Evolutionary conservation across 495 filamentous ascomycete genomes (phyloP).

Genomic region (Elasticomyces elasticus): DNA sequence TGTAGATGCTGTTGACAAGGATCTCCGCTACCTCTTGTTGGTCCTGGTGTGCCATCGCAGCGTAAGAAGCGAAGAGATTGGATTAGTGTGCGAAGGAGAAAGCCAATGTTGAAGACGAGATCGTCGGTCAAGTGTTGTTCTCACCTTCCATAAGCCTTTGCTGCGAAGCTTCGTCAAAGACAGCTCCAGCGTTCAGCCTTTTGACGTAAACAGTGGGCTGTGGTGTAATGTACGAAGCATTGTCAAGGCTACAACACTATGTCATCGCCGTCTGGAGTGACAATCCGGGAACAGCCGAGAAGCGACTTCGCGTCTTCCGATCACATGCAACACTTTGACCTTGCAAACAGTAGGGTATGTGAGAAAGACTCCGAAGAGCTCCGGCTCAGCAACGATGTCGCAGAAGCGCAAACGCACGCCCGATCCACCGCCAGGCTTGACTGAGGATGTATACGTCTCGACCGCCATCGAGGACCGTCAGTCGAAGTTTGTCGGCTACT

Average conservation of each 20-base stretch:
- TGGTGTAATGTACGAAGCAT: too few relatives aligned
- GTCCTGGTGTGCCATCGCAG: constrained; percentile 5
- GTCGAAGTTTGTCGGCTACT: constrained; percentile 36
- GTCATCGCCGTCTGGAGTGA: too few relatives aligned
- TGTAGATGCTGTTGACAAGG: constrained; percentile 33
- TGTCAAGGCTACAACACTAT: too few relatives aligned
- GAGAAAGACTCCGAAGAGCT: not conserved
- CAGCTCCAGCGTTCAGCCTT: too few relatives aligned
- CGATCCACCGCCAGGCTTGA: not conserved
- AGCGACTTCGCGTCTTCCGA: too few relatives aligned
- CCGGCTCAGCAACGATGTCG: constrained; percentile 14
- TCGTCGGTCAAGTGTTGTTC: too few relatives aligned
- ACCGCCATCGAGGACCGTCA: constrained; percentile 31
- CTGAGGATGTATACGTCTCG: constrained; percentile 27
- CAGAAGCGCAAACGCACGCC: constrained; percentile 23
- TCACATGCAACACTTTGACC: too few relatives aligned
- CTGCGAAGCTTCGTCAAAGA: too few relatives aligned
- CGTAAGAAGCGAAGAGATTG: not conserved
- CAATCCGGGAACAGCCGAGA: too few relatives aligned
- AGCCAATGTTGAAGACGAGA: too few relatives aligned
- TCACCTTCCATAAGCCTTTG: too few relatives aligned
- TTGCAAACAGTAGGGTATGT: not conserved
- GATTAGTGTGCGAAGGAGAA: not conserved
- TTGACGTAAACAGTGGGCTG: too few relatives aligned
- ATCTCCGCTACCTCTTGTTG: constrained; percentile 27